Conservation (phyloP, 208 protist species). For the Acanthamoeba royreba region DNA sequence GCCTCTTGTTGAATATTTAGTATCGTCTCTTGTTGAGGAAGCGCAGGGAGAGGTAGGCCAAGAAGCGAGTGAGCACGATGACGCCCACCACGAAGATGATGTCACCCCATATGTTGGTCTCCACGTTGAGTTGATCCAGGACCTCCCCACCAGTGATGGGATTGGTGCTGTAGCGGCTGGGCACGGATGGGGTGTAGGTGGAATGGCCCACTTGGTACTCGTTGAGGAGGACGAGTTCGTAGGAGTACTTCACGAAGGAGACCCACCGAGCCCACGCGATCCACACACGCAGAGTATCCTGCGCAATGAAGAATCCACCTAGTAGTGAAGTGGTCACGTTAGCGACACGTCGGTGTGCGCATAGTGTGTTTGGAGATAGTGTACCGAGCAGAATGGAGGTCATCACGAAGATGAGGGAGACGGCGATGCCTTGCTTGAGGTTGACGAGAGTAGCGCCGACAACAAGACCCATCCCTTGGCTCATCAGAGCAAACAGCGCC, state of each 20-base stretch:
- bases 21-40: conserved; percentile 38
- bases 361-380: neutral
- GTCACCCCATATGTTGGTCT: conserved; percentile 42
- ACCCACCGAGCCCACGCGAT: neutral
- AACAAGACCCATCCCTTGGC: neutral
- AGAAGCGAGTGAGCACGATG: neutral
- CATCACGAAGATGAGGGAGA: neutral
- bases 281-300: neutral
- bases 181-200: neutral
- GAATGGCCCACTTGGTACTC: neutral
- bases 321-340: neutral
- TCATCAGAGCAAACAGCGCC: neutral
- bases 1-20: neutral
- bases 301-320: neutral
- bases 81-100: conserved; percentile 43
- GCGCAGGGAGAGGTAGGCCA: conserved; percentile 29
- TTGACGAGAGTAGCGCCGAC: neutral
- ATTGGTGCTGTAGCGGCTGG: neutral
- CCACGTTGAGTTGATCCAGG: neutral
- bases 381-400: neutral
- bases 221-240: neutral
- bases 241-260: neutral
- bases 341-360: neutral
- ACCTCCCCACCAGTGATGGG: neutral
- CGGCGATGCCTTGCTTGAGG: neutral